A percentile compares a stretch with the other conserved stretches of the same genome.
These are phyloP conservation scores for Crepidotus variabilis DNA, from an alignment of 768 basidiomycete species.

Conservation along the genomic window DNA sequence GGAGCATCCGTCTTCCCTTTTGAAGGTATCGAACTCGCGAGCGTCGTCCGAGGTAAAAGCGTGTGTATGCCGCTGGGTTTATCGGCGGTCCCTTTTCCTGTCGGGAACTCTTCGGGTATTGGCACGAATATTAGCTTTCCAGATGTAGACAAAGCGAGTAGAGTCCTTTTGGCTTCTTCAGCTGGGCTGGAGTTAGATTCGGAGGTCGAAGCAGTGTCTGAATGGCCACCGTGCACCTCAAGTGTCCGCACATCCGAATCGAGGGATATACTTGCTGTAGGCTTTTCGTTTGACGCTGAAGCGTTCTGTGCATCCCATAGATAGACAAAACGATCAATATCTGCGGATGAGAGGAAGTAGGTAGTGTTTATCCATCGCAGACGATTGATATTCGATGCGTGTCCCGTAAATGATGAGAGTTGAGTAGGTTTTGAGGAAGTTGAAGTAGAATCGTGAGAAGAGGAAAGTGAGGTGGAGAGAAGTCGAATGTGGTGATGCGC, in stretches of 20 bases:
- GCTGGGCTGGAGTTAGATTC: constrained; percentile 20
- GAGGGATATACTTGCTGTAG: constrained; percentile 57
- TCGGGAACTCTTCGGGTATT: constrained; percentile 41
- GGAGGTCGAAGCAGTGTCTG: too few species aligned
- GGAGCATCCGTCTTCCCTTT: constrained; percentile 33
- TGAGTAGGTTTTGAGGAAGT: constrained; percentile 34
- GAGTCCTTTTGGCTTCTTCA: constrained; percentile 30
- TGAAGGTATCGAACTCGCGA: constrained; percentile 28
- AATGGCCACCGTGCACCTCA: constrained; percentile 11
- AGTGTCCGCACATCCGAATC: constrained; percentile 59
- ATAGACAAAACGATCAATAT: constrained; percentile 58
- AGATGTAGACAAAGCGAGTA: constrained; percentile 55
- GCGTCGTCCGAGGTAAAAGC: constrained; percentile 48
- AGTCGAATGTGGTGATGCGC: constrained; percentile 62
- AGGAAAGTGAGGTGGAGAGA: constrained; percentile 29
- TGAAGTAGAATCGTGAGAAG: constrained; percentile 14
- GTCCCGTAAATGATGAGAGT: constrained; percentile 57
- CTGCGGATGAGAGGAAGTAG: constrained; percentile 58
- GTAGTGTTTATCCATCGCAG: constrained; percentile 45
- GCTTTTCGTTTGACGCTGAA: constrained; percentile 38
- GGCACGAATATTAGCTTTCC: constrained; percentile 58
- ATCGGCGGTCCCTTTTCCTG: constrained; percentile 34
- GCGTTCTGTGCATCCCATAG: constrained; percentile 51
- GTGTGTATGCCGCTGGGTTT: constrained; percentile 44
- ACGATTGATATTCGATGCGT: constrained; percentile 52